Evolutionary conservation across 768 basidiomycete species (phyloP), one percentile per base, ranked within the genome.

Genomic region (Lactifluus subvellereus): DNA sequence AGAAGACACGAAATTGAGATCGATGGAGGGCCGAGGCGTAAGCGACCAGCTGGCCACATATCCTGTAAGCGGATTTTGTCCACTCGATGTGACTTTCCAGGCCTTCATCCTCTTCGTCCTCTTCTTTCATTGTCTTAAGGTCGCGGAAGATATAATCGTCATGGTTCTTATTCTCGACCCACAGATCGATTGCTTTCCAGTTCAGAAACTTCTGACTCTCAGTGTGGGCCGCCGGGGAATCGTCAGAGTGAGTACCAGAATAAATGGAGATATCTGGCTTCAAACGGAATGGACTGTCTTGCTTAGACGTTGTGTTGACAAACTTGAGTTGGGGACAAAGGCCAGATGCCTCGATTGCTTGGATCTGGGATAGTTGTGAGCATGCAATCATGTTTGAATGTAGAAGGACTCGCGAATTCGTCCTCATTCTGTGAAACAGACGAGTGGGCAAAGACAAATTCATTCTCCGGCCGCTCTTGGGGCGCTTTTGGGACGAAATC

Each of bases 191-290:
- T 22, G 22, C 22, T 8, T 48, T 51, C 52, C 69, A 62, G 49
- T 43, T 64, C 16, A 51, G 35, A 11, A 49, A 13, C 20, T n/a
- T 4, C 16, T 9, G 10, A 6, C 33, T 22, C 38, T 35, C 14
- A 18, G 42, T 50, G 43, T 3, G 38, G 13, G 13, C 8, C 38
- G 4, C 3, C 38, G 38, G 0, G 38, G 6, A 3, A 40, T 58
- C 49, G 65, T 13, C 27, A 38, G 6, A 22, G 27, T 2, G 20
- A 58, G 14, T 16, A 38, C 37, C 35, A 2, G 57, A 58, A 49
- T 50, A 58, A 30, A 58, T 50, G 27, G 48, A 27, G 9, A 58
- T 58, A 37, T 58, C 57, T 1, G 57, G 57, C n/a, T 50, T 58
- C 27, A 50, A n/a, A n/a, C n/a, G n/a, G n/a, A n/a, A n/a, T n/a